Base-by-base conservation (phyloP, 2,329 filamentous ascomycete genomes). In the Fusarium beomiforme region DNA sequence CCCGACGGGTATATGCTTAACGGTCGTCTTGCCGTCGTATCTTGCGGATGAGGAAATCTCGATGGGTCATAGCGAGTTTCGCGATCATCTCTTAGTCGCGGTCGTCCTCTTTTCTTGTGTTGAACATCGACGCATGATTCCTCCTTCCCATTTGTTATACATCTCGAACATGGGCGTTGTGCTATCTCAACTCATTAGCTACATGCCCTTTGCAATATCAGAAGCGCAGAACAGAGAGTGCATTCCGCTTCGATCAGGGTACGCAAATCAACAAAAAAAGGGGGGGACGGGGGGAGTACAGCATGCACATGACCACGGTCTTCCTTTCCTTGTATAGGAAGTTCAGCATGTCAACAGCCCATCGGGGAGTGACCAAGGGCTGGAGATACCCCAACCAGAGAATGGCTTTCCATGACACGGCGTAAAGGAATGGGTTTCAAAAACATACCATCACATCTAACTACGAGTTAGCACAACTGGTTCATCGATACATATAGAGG, bases 71-170 rank as follows among this genome's bases (percentile, higher is more conserved):
- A 90, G 69, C 88, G 85, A 51, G 85, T 77, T 70, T 91, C 89
- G 73, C 88, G 84, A 65, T 93, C 91, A 77, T 95, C 93, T 75
- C 93, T 89, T 72, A 96, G 83, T 70, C 93, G 87, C 65, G 93
- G 93, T 51, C 93, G 87, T 43, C 93, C 93, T 74, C 93, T 85
- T 79, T 95, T 96, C 81, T 95, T 96, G 81, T 96, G 93, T 77
- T 94, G 91, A 36, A 96, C 93, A 80, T 96, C 93, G 74, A 93
- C 85, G 78, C 93, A 96, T 11, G 90, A 87, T 63, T 94, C 92
- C 84, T 95, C 86, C 76, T 95, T 96, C 66, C 92, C 92, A 77
- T 93, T 93, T 75, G 89, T 89, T 36, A 92, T 83, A 78, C 93
- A 96, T 78, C 93, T 88, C 31, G 91, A 91, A 78, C 93, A 96